A percentile compares a stretch with the other conserved stretches of the same genome.
Conservation (phyloP, 2,329 filamentous ascomycete species). For the Colletotrichum sp. region DNA sequence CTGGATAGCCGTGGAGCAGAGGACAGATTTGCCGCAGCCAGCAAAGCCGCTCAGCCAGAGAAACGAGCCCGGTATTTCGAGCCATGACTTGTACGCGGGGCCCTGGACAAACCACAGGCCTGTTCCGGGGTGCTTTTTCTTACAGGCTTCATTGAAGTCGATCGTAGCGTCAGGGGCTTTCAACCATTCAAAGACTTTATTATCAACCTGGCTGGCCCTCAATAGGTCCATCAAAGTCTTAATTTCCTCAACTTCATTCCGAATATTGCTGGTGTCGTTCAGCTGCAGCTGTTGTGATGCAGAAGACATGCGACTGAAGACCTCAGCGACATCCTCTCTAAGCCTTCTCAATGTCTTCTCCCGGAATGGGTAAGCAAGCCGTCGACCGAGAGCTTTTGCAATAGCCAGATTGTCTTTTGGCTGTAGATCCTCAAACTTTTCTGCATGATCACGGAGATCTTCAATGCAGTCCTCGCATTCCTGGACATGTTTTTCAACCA, state of each 20-base stretch:
- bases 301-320: slow-evolving; percentile 31
- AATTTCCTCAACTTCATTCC: slow-evolving; percentile 29
- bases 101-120: slow-evolving; percentile 37
- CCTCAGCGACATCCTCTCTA: slow-evolving; percentile 37
- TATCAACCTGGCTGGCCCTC: slow-evolving; percentile 29
- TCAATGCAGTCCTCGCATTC: slow-evolving; percentile 30
- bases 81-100: slow-evolving; percentile 30
- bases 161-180: slow-evolving; percentile 38
- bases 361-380: slow-evolving; percentile 34
- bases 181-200: slow-evolving; percentile 34
- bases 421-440: slow-evolving; percentile 26
- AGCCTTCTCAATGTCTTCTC: slow-evolving; percentile 42
- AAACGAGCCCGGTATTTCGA: slow-evolving; percentile 31
- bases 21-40: slow-evolving; percentile 44
- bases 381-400: slow-evolving; percentile 13
- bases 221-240: slow-evolving; percentile 28
- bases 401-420: background rate
- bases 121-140: slow-evolving; percentile 34
- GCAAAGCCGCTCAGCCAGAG: slow-evolving; percentile 44
- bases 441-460: slow-evolving; percentile 29
- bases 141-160: slow-evolving; percentile 34
- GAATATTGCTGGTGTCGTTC: slow-evolving; percentile 25
- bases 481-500: slow-evolving; percentile 28
- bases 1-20: slow-evolving; percentile 40
- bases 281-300: slow-evolving; percentile 36